phyloP scores from a whole-genome alignment of 208 protist genomes.

The Acanthamoeba sp. region DNA sequence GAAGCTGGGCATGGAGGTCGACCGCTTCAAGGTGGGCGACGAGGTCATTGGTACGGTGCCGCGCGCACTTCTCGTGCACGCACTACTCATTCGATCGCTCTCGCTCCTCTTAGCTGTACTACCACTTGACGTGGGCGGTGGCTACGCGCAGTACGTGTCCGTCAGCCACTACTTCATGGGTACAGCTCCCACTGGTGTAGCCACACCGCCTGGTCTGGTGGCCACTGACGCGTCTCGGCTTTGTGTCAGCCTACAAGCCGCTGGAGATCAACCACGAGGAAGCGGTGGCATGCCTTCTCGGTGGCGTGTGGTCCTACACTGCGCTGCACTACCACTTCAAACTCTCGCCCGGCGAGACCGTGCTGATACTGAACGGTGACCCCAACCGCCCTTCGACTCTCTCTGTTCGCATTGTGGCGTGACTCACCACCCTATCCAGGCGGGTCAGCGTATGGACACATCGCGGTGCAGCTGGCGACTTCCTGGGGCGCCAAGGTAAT shows the following conservation, averaged over 20 bases:
- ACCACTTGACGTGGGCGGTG: constrained; percentile 47
- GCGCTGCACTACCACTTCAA: constrained; percentile 62
- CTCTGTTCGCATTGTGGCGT: too few species aligned
- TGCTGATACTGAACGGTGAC: constrained; percentile 42
- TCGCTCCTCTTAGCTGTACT: neutral
- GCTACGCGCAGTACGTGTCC: constrained; percentile 51
- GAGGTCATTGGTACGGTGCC: constrained; percentile 18
- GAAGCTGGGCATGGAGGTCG: constrained; percentile 49
- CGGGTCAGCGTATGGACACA: constrained; percentile 39
- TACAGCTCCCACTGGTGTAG: too few species aligned
- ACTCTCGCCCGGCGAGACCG: constrained; percentile 50
- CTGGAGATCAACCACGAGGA: constrained; percentile 60
- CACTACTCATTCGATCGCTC: neutral
- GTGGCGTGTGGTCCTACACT: constrained; percentile 58
- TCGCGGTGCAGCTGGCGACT: constrained; percentile 44
- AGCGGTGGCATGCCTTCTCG: constrained; percentile 11
- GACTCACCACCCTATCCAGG: too few species aligned
- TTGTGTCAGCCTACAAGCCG: neutral
- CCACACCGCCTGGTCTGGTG: too few species aligned
- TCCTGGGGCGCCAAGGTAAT: constrained; percentile 56
- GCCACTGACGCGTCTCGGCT: neutral
- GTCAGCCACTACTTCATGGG: neutral
- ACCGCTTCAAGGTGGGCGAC: constrained; percentile 22
- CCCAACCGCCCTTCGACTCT: too few species aligned
- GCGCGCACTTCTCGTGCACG: too few species aligned